Evolutionary conservation across 306 rosid species (phyloP).

Genomic region (Erythrophleum fordii): DNA sequence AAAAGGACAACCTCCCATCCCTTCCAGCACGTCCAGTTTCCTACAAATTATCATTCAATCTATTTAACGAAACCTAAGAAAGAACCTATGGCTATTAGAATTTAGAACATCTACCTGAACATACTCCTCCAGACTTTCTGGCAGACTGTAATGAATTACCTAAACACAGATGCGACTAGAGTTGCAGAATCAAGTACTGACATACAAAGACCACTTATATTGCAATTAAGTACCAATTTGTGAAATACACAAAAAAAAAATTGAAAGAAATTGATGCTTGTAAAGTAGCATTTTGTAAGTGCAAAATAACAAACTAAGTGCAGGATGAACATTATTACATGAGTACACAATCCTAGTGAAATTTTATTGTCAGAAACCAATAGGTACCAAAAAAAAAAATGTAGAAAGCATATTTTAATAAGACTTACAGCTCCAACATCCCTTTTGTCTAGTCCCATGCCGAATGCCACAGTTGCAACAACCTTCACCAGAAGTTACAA

Average conservation of each 20-base stretch:
- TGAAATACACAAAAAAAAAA: slow-evolving; percentile 33
- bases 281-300: slow-evolving; percentile 15
- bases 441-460: slow-evolving; percentile 97
- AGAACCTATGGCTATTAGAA: slow-evolving; percentile 17
- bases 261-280: not conserved
- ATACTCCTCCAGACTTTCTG: slow-evolving; percentile 94
- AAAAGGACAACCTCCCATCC: slow-evolving; percentile 85
- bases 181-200: slow-evolving; percentile 32
- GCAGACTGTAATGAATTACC: slow-evolving; percentile 96
- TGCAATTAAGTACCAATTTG: slow-evolving; percentile 20
- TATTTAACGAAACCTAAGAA: slow-evolving; percentile 33
- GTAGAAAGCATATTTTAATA: slow-evolving; percentile 41
- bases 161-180: slow-evolving; percentile 45
- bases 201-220: slow-evolving; percentile 20
- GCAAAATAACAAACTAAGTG: slow-evolving; percentile 31
- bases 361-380: slow-evolving; percentile 32
- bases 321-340: slow-evolving; percentile 29
- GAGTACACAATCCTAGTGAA: slow-evolving; percentile 33
- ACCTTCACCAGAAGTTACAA: slow-evolving; percentile 59
- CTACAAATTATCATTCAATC: slow-evolving; percentile 48
- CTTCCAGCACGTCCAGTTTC: slow-evolving; percentile 96
- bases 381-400: slow-evolving; percentile 20
- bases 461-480: slow-evolving; percentile 99
- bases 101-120: slow-evolving; percentile 69
- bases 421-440: slow-evolving; percentile 95